Evolutionary conservation across 768 basidiomycete genomes (phyloP), one percentile per base, ranked within the genome.

Genomic region (Mycena galericulata): DNA sequence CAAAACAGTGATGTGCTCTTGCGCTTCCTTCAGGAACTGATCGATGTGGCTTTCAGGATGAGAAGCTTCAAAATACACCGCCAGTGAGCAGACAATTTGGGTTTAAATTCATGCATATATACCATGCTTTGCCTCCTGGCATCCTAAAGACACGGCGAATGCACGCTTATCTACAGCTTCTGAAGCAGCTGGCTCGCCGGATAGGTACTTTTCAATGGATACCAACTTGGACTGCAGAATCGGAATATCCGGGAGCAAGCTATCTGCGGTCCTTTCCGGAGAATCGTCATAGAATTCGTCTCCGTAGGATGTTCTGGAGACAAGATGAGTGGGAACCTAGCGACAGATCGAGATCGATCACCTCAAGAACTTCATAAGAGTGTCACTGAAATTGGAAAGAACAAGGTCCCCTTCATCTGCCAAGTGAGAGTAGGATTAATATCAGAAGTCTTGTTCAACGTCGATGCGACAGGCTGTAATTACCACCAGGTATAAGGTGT

Each of bases 351-450:
- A 0, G 40, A 26, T 9, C 4, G 38, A 8, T 15, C 2, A 73
- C 74, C 73, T 73, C 12, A 72, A 22, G 57, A 69, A 73, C 22
- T 70, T 65, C n/a, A 73, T 20, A 9, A 75, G 68, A 40, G 66
- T 68, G 6, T 38, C 47, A 38, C 75, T 75, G 55, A 72, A 75
- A 57, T 69, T 55, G 22, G 50, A 67, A 26, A 74, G 60, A 15
- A 75, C 64, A 14, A 65, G 49, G 20, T 65, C 56, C 20, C 73
- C 71, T 43, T 70, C 58, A 22, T 57, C 72, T 72, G 27, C 24
- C 2, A 18, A 27, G 41, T n/a, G n/a, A n/a, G 26, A 24, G 56
- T 67, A 32, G 9, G n/a, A n/a, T n/a, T n/a, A n/a, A n/a, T n/a
- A 26, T 38, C 60, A 61, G 6, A 36, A 24, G 34, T 6, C 1